These are phyloP conservation scores for Ramalina peruviana DNA, from an alignment of 495 filamentous ascomycete genomes.

Conservation along the genomic window DNA sequence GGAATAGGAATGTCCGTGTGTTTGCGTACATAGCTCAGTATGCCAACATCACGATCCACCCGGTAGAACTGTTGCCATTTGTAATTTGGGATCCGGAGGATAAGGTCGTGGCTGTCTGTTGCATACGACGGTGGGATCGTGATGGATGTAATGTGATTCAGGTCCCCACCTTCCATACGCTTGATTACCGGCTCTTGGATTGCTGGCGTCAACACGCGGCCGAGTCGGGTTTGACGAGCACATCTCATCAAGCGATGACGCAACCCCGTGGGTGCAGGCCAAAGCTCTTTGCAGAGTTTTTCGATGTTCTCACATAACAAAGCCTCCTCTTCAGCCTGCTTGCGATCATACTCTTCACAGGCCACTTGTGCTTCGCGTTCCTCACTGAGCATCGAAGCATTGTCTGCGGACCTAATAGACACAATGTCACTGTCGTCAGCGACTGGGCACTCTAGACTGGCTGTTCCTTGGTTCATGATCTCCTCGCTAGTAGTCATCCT, in stretches of 20 bases:
- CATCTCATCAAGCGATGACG: neutral
- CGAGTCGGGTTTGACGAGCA: neutral
- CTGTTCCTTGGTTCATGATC: no score
- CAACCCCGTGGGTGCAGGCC: neutral
- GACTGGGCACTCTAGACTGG: no score
- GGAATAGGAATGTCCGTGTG: conserved; percentile 4
- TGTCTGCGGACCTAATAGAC: no score
- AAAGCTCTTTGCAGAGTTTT: neutral
- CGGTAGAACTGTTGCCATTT: neutral
- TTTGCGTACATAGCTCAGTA: conserved; percentile 3
- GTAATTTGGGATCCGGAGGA: conserved; percentile 6
- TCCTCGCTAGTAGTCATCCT: no score
- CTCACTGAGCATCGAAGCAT: no score
- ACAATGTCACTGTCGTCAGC: no score
- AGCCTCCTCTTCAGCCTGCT: no score
- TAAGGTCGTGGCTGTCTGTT: neutral
- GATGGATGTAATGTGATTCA: conserved; percentile 11
- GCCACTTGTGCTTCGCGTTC: no score
- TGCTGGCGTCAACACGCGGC: neutral
- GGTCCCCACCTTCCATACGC: conserved; percentile 10
- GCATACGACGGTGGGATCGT: neutral
- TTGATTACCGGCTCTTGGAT: conserved; percentile 1
- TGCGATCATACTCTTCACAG: no score
- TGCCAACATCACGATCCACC: conserved; percentile 5
- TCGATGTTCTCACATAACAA: neutral